These are phyloP conservation scores for Helicostylum pulchrum DNA, from an alignment of 192 early-diverging fungal genomes.

Conservation along the genomic window DNA sequence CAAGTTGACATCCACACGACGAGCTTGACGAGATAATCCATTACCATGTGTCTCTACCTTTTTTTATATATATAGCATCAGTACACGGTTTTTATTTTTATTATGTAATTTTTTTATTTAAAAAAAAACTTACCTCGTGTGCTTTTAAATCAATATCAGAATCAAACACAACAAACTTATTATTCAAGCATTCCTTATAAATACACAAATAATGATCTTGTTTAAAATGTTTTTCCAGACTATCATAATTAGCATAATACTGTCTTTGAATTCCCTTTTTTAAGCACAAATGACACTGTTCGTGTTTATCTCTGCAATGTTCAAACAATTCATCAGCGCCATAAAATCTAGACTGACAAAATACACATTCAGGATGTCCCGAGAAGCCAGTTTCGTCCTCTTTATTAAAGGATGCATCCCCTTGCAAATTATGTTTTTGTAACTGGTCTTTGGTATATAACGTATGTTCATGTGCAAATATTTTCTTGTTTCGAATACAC, in stretches of 20 bases:
- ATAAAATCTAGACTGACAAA: constrained; percentile 83
- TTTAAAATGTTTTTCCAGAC: constrained; percentile 75
- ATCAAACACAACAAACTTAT: constrained; percentile 96
- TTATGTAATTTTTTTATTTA: too few species aligned
- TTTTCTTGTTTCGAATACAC: constrained; percentile 85
- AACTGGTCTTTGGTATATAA: constrained; percentile 78
- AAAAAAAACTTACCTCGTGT: constrained; percentile 65
- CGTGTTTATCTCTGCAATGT: constrained; percentile 89
- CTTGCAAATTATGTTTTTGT: constrained; percentile 69
- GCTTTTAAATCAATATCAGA: constrained; percentile 88
- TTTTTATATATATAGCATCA: not conserved
- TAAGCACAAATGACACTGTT: constrained; percentile 89
- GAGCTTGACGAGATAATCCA: constrained; percentile 23
- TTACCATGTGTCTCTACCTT: constrained; percentile 41
- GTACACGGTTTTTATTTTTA: not conserved
- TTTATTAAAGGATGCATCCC: constrained; percentile 53
- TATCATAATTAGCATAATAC: constrained; percentile 83
- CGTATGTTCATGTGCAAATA: constrained; percentile 90
- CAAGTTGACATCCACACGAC: constrained; percentile 36
- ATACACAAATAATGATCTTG: constrained; percentile 79
- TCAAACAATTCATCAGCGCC: constrained; percentile 91
- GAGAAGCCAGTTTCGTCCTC: constrained; percentile 62
- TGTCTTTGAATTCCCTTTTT: constrained; percentile 71
- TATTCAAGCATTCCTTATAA: constrained; percentile 78
- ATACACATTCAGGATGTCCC: constrained; percentile 89